Percentiles rank a stretch among this genome's conserved stretches.
Evolutionary conservation across 306 rosid species (phyloP).

Genomic region (Coriaria nepalensis): DNA sequence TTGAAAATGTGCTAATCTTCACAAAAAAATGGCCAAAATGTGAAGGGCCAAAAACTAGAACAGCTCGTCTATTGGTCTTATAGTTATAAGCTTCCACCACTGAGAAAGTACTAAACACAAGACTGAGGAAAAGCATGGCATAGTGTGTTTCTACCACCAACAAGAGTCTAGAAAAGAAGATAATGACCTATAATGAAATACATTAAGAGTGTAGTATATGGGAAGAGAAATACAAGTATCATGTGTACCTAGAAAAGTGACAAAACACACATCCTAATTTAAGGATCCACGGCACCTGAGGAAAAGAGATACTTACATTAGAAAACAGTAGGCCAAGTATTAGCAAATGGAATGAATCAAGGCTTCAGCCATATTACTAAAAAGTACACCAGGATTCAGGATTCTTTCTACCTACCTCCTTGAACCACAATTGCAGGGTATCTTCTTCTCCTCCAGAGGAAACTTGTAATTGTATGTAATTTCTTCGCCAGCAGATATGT

Average conservation of each 20-base stretch:
- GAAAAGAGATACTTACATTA: constrained; percentile 5
- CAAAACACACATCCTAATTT: constrained; percentile 38
- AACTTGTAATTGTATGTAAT: constrained; percentile 91
- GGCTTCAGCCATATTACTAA: too few relatives aligned
- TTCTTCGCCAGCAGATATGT: constrained; percentile 85
- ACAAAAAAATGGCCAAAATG: too few relatives aligned
- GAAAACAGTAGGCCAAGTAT: not conserved
- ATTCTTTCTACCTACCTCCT: constrained; percentile 38
- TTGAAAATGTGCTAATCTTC: too few relatives aligned
- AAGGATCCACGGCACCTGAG: constrained; percentile 90
- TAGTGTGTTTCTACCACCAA: not conserved
- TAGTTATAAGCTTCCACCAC: too few relatives aligned
- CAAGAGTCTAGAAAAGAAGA: not conserved
- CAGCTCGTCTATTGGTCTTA: too few relatives aligned
- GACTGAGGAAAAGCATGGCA: too few relatives aligned
- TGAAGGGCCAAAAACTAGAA: too few relatives aligned
- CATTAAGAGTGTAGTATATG: constrained; percentile 1
- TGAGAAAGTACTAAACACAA: too few relatives aligned
- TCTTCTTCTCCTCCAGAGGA: constrained; percentile 97
- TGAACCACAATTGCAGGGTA: constrained; percentile 94
- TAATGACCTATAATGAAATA: not conserved
- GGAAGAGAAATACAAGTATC: not conserved
- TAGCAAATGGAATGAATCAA: not conserved
- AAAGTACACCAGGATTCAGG: not conserved
- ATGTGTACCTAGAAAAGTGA: constrained; percentile 28